These are phyloP conservation scores for Trypanosoma boissoni DNA, from an alignment of 208 protist species.

Conservation along the genomic window DNA sequence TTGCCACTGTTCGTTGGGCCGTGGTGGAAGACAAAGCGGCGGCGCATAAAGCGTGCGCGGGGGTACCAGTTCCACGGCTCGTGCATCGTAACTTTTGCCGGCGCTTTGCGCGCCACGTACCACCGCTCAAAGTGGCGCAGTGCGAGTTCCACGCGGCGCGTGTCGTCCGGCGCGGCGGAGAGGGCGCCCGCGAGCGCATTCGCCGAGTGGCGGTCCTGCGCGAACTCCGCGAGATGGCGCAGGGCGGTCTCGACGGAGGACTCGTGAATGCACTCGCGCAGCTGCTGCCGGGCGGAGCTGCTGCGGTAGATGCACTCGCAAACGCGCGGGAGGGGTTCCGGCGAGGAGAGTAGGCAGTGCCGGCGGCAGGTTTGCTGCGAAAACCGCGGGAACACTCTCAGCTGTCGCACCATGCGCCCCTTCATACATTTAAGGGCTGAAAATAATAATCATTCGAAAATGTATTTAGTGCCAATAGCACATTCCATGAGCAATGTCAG, in stretches of 20 bases:
- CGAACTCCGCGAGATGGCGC: constrained; percentile 51
- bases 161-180: constrained; percentile 10
- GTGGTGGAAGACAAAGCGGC: constrained; percentile 85
- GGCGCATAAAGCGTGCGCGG: constrained; percentile 62
- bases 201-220: constrained; percentile 31
- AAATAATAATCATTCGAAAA: too few relatives aligned
- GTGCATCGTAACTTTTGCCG: constrained; percentile 55
- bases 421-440: too few relatives aligned
- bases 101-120: constrained; percentile 58
- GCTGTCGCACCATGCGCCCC: too few relatives aligned
- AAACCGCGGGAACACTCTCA: too few relatives aligned
- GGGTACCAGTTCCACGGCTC: constrained; percentile 85
- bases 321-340: constrained; percentile 7
- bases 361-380: too few relatives aligned
- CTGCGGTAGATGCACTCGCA: constrained; percentile 58
- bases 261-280: constrained; percentile 63
- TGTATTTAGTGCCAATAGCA: neutral
- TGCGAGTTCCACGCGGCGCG: constrained; percentile 29
- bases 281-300: constrained; percentile 36
- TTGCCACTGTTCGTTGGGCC: constrained; percentile 96
- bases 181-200: constrained; percentile 26
- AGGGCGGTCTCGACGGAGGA: constrained; percentile 58
- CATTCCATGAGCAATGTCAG: neutral
- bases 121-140: constrained; percentile 49
- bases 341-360: too few relatives aligned